Conservation (phyloP, 1,284 basidiomycete species). For the Melampsora americana region DNA sequence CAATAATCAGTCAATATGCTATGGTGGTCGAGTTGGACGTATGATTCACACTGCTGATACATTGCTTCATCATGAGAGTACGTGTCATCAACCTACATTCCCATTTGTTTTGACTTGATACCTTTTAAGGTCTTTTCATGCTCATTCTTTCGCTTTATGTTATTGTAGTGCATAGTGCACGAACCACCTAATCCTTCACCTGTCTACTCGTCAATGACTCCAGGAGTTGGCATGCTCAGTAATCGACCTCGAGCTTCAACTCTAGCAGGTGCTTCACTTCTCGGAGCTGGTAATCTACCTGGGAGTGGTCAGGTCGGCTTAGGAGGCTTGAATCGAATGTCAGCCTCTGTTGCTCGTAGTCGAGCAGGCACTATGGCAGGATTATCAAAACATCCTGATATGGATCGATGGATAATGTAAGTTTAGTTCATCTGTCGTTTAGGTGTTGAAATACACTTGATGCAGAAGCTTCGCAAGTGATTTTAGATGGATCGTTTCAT, state of each 20-base stretch:
- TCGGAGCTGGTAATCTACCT: constrained; percentile 4
- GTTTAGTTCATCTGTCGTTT: constrained; percentile 26
- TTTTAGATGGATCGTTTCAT: too few species aligned
- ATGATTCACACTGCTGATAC: background rate
- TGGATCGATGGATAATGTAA: constrained; percentile 22
- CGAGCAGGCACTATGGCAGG: constrained; percentile 32
- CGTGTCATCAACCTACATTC: background rate
- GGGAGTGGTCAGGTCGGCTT: background rate
- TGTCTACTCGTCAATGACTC: constrained; percentile 16
- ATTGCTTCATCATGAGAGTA: constrained; percentile 29
- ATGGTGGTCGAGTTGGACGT: background rate
- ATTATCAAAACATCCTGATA: constrained; percentile 14
- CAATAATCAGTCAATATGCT: constrained; percentile 22
- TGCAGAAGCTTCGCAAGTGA: constrained; percentile 50
- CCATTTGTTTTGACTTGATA: background rate
- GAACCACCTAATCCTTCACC: constrained; percentile 26
- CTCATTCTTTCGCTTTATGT: background rate
- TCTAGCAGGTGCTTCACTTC: constrained; percentile 21
- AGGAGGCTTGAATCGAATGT: background rate
- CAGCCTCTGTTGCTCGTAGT: constrained; percentile 18
- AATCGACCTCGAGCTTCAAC: constrained; percentile 29
- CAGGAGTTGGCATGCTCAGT: constrained; percentile 12
- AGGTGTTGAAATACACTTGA: constrained; percentile 50
- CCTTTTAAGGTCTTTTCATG: too few species aligned
- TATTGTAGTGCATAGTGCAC: constrained; percentile 10